These are phyloP conservation scores for Penicillium sp. DNA, from an alignment of 2,329 filamentous ascomycete species.

Conservation along the genomic window DNA sequence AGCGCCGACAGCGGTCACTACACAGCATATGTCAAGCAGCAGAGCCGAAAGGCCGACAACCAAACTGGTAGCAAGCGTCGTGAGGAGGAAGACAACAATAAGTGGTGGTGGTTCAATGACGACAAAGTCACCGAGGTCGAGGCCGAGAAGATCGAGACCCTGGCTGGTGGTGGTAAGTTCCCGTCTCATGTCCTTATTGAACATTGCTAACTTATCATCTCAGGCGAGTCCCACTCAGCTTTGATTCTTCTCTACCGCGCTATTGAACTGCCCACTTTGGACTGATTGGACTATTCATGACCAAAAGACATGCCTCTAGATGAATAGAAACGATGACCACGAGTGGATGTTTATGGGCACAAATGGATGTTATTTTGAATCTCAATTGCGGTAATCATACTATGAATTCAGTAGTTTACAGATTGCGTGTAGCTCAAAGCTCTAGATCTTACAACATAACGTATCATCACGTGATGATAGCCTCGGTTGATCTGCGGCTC, in stretches of 20 bases:
- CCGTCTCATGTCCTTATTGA: background rate
- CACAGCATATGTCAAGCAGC: conserved; percentile 96
- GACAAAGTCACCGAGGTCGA: conserved; percentile 94
- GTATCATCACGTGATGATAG: conserved; percentile 11
- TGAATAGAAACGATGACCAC: conserved; percentile 27
- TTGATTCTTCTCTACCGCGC: conserved; percentile 53
- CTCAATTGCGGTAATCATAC: background rate
- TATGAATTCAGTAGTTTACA: background rate
- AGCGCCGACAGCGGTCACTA: conserved; percentile 98
- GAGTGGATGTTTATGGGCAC: conserved; percentile 16
- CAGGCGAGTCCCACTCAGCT: conserved; percentile 53
- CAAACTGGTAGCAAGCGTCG: conserved; percentile 65
- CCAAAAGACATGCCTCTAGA: conserved; percentile 19
- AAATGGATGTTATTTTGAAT: background rate
- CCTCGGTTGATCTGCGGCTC: background rate
- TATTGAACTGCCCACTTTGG: conserved; percentile 46
- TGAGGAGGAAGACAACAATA: conserved; percentile 83
- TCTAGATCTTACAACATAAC: background rate
- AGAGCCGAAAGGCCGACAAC: conserved; percentile 58
- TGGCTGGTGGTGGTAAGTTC: conserved; percentile 77
- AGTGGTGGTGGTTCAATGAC: conserved; percentile 99
- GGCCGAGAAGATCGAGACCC: conserved; percentile 82
- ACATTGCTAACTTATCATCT: conserved; percentile 14
- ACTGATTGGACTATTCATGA: conserved; percentile 30
- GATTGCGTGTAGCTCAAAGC: background rate